Base-by-base conservation (phyloP, 352 stramenopile genomes). In the Plasmopara halstedii region DNA sequence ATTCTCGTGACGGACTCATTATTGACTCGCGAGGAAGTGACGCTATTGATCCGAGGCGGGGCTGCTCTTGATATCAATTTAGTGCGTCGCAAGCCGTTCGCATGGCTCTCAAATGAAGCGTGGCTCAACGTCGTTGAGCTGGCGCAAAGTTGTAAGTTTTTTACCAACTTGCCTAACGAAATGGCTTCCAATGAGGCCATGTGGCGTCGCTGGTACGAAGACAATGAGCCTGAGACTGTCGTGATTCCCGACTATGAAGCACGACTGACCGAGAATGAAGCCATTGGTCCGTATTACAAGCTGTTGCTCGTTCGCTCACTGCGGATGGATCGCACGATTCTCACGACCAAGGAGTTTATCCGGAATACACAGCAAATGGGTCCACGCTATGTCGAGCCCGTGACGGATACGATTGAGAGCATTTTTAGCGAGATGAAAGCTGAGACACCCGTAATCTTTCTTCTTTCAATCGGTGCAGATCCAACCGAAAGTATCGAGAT, bases 391-490 rank as follows among this genome's bases (percentile, higher is more conserved):
- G 95, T 99, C 3, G 95, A 99, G 53, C 95, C 96, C 9, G 94
- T 99, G n/a, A 99, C 95, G 0, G 96, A 99, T 60, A 99, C 94
- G 40, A 98, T 99, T 45, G 95, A 99, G 62, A 97, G 83, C 55
- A 98, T 98, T 53, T 99, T 97, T 48, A 84, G 85, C 48, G 93
- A 97, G 49, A 99, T 98, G 94, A 77, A 86, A 20, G 83, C 88
- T 0, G 77, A 96, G 46, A 97, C 97, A 22, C 96, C 95, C 11
- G 95, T 98, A 21, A 98, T 99, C 42, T 99, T 99, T 67, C 71
- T 99, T 20, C 69, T 99, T 0, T 98, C 92, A 25, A 90, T 97
- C 44, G 96, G 96, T 15, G 94, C 95, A 17, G 96, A 99, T 65
- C 96, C 96, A 23, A 99, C 96, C 0, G 95, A 99, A 54, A 94